Evolutionary conservation across 2,329 filamentous ascomycete species (phyloP).

Genomic region (Pyrenophora tritici-repentis): DNA sequence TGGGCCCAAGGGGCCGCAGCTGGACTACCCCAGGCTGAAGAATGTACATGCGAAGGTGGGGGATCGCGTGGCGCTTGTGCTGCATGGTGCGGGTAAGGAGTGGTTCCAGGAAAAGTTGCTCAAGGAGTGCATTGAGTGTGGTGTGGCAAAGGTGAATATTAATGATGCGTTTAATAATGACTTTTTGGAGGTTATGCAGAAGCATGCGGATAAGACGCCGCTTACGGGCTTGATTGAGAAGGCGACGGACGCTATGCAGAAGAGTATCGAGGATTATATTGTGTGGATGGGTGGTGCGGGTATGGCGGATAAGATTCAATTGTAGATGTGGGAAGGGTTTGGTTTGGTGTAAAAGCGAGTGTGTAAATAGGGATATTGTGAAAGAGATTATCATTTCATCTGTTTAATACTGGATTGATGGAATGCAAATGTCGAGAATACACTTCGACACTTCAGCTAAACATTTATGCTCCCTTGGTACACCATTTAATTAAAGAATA

Average conservation of each 20-base stretch:
- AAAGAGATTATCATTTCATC: too few relatives aligned
- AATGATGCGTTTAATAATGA: slow-evolving; percentile 63
- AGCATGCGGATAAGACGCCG: slow-evolving; percentile 57
- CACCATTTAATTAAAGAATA: too few relatives aligned
- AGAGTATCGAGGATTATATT: slow-evolving; percentile 61
- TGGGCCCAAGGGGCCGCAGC: slow-evolving; percentile 63
- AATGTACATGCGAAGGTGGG: slow-evolving; percentile 57
- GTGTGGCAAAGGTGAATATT: slow-evolving; percentile 63
- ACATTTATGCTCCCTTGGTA: too few relatives aligned
- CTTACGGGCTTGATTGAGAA: slow-evolving; percentile 61
- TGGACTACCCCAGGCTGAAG: slow-evolving; percentile 42
- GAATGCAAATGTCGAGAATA: too few relatives aligned
- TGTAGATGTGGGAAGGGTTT: too few relatives aligned
- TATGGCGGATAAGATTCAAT: slow-evolving; percentile 31
- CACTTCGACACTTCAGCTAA: too few relatives aligned
- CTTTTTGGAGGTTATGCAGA: slow-evolving; percentile 54
- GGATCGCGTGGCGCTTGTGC: slow-evolving; percentile 57
- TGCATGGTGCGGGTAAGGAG: slow-evolving; percentile 62
- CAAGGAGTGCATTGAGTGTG: slow-evolving; percentile 58
- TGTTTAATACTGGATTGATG: too few relatives aligned
- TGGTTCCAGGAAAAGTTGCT: slow-evolving; percentile 60
- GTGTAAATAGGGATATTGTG: too few relatives aligned
- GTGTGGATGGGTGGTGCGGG: slow-evolving; percentile 54
- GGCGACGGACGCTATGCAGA: slow-evolving; percentile 60
- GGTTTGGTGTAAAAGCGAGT: too few relatives aligned